Conservation (phyloP, 2,329 filamentous ascomycete species). For the Ascochyta fabae region DNA sequence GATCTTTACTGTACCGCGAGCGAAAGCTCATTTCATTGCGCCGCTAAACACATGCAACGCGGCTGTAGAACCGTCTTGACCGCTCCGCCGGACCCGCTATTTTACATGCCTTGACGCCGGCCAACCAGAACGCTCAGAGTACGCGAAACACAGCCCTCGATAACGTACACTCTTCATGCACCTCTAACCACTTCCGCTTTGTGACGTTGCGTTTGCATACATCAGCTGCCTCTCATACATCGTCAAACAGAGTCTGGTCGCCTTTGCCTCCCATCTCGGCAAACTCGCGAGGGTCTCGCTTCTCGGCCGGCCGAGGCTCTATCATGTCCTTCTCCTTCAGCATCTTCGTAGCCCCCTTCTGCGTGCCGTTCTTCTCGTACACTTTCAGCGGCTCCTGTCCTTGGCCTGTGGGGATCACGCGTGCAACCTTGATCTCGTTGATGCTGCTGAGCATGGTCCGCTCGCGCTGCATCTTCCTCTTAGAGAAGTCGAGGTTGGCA, state of each 20-base stretch:
- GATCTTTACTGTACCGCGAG: background rate
- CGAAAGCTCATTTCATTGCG: slow-evolving; percentile 10
- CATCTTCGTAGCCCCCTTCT: slow-evolving; percentile 28
- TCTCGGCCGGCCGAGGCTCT: slow-evolving; percentile 69
- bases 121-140: slow-evolving; percentile 24
- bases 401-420: slow-evolving; percentile 63
- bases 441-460: slow-evolving; percentile 83
- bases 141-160: slow-evolving; percentile 23
- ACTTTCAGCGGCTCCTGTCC: slow-evolving; percentile 55
- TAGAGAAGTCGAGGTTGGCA: slow-evolving; percentile 79
- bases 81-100: slow-evolving; percentile 14
- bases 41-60: slow-evolving; percentile 4
- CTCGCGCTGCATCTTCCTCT: slow-evolving; percentile 79
- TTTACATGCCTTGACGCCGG: slow-evolving; percentile 24
- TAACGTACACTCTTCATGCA: slow-evolving; percentile 2
- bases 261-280: slow-evolving; percentile 85
- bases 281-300: slow-evolving; percentile 76
- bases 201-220: background rate
- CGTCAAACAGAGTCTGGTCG: slow-evolving; percentile 75
- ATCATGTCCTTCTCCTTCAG: slow-evolving; percentile 34
- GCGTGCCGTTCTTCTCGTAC: slow-evolving; percentile 47
- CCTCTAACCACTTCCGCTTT: slow-evolving; percentile 8
- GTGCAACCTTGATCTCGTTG: slow-evolving; percentile 73
- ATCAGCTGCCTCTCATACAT: slow-evolving; percentile 53
- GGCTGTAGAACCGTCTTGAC: background rate